phyloP scores from a whole-genome alignment of 106 monocot genomes.

The Amphibolis antarctica region DNA sequence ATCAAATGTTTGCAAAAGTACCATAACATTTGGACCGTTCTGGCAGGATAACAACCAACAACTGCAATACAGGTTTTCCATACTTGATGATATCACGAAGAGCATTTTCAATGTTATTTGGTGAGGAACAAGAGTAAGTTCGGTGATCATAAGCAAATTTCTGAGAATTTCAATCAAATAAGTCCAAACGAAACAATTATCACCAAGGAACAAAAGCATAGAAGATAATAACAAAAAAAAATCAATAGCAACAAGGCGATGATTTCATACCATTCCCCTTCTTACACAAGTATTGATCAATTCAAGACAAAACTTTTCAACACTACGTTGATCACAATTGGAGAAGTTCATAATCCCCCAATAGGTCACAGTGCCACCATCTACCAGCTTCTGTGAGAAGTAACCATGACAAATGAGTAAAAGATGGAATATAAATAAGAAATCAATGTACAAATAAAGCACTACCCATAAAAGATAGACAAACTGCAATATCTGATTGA shows the following conservation, averaged over 20 bases:
- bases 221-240: not conserved
- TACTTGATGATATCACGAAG: slow-evolving; percentile 13
- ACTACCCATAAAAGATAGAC: not conserved
- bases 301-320: slow-evolving; percentile 21
- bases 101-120: slow-evolving; percentile 19
- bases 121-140: not conserved
- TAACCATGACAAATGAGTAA: not conserved
- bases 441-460: not conserved
- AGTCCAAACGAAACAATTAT: not conserved
- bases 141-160: not conserved
- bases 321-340: not conserved
- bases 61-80: slow-evolving; percentile 23
- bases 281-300: slow-evolving; percentile 31
- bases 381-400: slow-evolving; percentile 28
- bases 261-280: slow-evolving; percentile 50
- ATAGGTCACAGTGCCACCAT: slow-evolving; percentile 28
- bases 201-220: not conserved
- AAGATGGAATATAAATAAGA: not conserved
- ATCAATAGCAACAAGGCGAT: not conserved
- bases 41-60: slow-evolving; percentile 62
- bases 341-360: slow-evolving; percentile 65
- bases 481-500: not conserved
- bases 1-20: too few species aligned
- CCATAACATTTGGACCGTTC: slow-evolving; percentile 52
- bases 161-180: not conserved